These are phyloP conservation scores for Candida pseudoviswanathii DNA, from an alignment of 1,139 yeast genomes.

Conservation along the genomic window DNA sequence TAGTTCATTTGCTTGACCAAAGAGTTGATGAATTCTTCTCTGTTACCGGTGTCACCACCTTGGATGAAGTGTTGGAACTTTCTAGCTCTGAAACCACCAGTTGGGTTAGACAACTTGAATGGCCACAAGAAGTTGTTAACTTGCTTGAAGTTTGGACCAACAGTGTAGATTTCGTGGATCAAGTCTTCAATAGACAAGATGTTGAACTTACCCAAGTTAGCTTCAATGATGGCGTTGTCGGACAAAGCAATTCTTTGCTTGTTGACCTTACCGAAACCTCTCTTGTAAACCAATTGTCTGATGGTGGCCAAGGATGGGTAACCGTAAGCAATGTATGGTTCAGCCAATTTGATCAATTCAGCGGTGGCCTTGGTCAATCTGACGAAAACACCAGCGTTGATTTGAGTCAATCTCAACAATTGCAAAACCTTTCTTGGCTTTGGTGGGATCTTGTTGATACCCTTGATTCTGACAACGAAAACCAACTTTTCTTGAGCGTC, in stretches of 20 bases:
- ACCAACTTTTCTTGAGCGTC: slow-evolving; percentile 97
- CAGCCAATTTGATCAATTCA: slow-evolving; percentile 95
- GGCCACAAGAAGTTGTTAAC: slow-evolving; percentile 99
- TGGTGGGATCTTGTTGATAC: slow-evolving; percentile 99
- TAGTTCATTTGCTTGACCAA: slow-evolving; percentile 97
- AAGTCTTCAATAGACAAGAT: slow-evolving; percentile 95
- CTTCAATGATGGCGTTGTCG: slow-evolving; percentile 95
- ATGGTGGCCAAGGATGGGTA: slow-evolving; percentile 97
- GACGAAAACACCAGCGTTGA: slow-evolving; percentile 98
- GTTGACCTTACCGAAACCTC: slow-evolving; percentile 99
- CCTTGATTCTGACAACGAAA: slow-evolving; percentile 98
- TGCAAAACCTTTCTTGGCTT: slow-evolving; percentile 99
- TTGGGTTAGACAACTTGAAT: slow-evolving; percentile 98
- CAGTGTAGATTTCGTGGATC: slow-evolving; percentile 98
- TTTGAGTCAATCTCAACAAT: slow-evolving; percentile 95
- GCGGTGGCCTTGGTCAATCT: slow-evolving; percentile 98
- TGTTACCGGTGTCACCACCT: slow-evolving; percentile 99
- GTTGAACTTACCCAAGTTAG: slow-evolving; percentile 93
- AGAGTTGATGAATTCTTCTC: slow-evolving; percentile 97
- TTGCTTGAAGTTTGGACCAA: slow-evolving; percentile 99
- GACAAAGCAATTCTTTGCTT: slow-evolving; percentile 96
- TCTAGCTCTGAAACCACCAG: slow-evolving; percentile 99
- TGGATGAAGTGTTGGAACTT: slow-evolving; percentile 99
- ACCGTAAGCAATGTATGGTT: slow-evolving; percentile 99
- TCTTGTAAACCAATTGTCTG: slow-evolving; percentile 97